phyloP scores from a whole-genome alignment of 2,329 filamentous ascomycete genomes.

The Colletotrichum paranaense region DNA sequence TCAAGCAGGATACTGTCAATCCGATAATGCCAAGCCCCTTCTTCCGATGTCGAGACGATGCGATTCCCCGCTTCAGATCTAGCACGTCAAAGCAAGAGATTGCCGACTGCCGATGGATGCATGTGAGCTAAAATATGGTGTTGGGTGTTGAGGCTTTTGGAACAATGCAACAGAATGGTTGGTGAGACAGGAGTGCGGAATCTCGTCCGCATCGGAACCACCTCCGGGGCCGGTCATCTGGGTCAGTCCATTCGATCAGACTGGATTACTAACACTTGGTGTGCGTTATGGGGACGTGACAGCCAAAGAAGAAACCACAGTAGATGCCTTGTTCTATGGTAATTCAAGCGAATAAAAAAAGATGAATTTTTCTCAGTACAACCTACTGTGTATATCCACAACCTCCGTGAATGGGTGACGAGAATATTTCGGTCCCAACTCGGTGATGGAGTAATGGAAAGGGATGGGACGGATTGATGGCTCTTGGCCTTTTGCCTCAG shows the following conservation, averaged over 20 bases:
- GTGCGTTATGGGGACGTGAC: neutral
- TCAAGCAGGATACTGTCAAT: neutral
- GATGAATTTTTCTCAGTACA: neutral
- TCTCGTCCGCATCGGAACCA: neutral
- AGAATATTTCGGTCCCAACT: slow-evolving; percentile 28
- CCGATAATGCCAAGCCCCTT: neutral
- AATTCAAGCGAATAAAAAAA: neutral
- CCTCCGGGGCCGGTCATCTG: neutral
- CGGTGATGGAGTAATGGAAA: neutral
- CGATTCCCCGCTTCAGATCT: neutral
- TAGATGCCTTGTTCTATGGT: neutral
- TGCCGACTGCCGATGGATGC: neutral
- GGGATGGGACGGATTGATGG: neutral
- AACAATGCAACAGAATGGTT: neutral
- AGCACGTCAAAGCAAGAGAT: neutral
- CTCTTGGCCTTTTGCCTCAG: too few species aligned
- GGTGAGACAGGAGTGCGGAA: neutral
- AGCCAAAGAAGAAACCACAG: neutral
- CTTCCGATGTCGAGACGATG: neutral
- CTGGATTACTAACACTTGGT: too few species aligned
- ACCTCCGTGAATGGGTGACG: neutral
- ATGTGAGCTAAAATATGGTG: neutral
- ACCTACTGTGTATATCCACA: slow-evolving; percentile 1
- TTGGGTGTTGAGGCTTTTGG: neutral
- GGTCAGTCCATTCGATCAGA: neutral